Percentiles rank a stretch among this genome's conserved stretches.
Evolutionary conservation across 805 yeast genomes (phyloP).

Genomic region (Spathaspora arborariae): DNA sequence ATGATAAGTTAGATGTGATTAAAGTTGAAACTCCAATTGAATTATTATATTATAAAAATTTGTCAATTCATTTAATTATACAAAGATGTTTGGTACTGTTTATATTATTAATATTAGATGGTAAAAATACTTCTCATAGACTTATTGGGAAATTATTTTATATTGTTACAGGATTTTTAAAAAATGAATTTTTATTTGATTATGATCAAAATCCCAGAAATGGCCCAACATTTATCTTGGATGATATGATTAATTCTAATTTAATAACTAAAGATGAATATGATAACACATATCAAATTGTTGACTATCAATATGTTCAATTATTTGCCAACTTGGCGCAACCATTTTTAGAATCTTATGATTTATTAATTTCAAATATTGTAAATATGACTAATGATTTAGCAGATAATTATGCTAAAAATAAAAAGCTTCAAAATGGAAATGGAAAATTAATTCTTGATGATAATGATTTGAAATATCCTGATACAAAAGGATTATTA

Average conservation of each 20-base stretch:
- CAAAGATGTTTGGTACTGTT: conserved; percentile 47
- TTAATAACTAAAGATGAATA: conserved; percentile 11
- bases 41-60: conserved; percentile 55
- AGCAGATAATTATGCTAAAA: conserved; percentile 6
- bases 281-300: conserved; percentile 12
- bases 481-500: conserved; percentile 30
- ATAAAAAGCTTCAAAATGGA: conserved; percentile 4
- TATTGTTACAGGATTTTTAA: conserved; percentile 35
- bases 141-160: conserved; percentile 24
- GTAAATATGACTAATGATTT: conserved; percentile 6
- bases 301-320: conserved; percentile 20
- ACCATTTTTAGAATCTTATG: conserved; percentile 33
- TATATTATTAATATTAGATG: conserved; percentile 12
- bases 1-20: conserved; percentile 19
- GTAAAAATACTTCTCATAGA: conserved; percentile 7
- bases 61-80: conserved; percentile 51
- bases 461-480: conserved; percentile 21
- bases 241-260: conserved; percentile 15
- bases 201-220: conserved; percentile 31
- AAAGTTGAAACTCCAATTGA: conserved; percentile 48
- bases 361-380: conserved; percentile 9
- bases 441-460: conserved; percentile 9
- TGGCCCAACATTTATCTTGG: conserved; percentile 24
- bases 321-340: conserved; percentile 25
- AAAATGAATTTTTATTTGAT: conserved; percentile 41